These are phyloP conservation scores for Seiridium unicorne DNA, from an alignment of 2,329 filamentous ascomycete genomes.

Conservation along the genomic window DNA sequence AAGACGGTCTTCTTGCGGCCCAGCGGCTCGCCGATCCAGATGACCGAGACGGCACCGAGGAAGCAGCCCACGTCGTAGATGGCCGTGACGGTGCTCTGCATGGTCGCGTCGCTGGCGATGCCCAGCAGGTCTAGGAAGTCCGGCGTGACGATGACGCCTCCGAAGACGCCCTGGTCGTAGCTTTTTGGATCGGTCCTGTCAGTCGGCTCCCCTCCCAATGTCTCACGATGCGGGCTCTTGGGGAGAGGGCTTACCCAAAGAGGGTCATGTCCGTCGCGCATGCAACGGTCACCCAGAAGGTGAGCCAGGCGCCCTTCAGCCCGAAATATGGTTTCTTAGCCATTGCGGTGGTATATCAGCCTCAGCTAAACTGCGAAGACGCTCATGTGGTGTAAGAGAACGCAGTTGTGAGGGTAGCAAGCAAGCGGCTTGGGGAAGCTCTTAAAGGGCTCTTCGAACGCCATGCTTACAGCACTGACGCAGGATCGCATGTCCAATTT, in stretches of 20 bases:
- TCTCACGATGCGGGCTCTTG: too few relatives aligned
- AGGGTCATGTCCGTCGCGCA: constrained; percentile 24
- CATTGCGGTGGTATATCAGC: background rate
- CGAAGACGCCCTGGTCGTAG: constrained; percentile 51
- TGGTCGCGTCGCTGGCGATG: constrained; percentile 25
- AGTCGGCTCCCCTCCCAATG: too few relatives aligned
- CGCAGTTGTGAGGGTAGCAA: too few relatives aligned
- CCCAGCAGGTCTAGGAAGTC: constrained; percentile 46
- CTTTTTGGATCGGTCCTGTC: background rate
- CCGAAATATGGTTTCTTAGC: constrained; percentile 15
- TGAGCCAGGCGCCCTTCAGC: constrained; percentile 20
- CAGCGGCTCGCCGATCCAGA: constrained; percentile 30
- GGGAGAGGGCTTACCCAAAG: constrained; percentile 16
- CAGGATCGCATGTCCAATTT: too few relatives aligned
- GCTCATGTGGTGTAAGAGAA: background rate
- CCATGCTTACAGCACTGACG: too few relatives aligned
- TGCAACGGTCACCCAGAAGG: constrained; percentile 21
- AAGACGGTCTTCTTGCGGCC: constrained; percentile 32
- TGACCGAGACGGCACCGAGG: constrained; percentile 41
- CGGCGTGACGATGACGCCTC: constrained; percentile 50
- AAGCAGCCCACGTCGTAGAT: constrained; percentile 62
- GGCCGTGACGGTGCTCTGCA: constrained; percentile 48
- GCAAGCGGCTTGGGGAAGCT: too few relatives aligned
- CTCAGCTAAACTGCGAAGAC: background rate
- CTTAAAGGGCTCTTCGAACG: too few relatives aligned